These are phyloP conservation scores for Globisporangium mamillatum DNA, from an alignment of 352 stramenopile genomes.

Conservation along the genomic window DNA sequence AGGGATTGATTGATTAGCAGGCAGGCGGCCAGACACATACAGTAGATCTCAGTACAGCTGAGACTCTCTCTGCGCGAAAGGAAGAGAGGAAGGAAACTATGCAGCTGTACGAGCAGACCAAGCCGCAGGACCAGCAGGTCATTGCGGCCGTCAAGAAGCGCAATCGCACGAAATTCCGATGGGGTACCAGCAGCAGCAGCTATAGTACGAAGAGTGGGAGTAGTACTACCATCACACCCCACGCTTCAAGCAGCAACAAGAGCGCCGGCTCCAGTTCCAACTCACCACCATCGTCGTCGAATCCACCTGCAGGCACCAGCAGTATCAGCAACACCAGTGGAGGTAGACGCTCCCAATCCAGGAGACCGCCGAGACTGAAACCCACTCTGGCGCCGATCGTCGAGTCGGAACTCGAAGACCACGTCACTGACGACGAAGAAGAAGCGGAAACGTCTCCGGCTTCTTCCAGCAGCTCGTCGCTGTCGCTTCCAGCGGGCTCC, in stretches of 20 bases:
- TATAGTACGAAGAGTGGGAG: not conserved
- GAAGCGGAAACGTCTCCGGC: not conserved
- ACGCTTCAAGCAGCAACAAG: not conserved
- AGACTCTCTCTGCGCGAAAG: not conserved
- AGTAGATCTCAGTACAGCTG: not conserved
- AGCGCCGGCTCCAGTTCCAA: not conserved
- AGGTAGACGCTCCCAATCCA: not conserved
- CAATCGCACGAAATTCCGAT: slow-evolving; percentile 16
- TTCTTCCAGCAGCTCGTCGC: slow-evolving; percentile 5
- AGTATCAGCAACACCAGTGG: not conserved
- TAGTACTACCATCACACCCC: not conserved
- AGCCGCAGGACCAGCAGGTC: slow-evolving; percentile 16
- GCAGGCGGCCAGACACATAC: not conserved
- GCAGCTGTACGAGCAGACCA: slow-evolving; percentile 18
- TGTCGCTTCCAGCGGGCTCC: not conserved
- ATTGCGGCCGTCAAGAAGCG: slow-evolving; percentile 15
- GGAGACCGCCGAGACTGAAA: not conserved
- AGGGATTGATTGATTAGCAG: not conserved
- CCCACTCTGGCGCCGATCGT: slow-evolving; percentile 8
- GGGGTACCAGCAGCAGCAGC: slow-evolving; percentile 9
- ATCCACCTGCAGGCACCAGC: not conserved
- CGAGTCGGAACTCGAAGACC: slow-evolving; percentile 19
- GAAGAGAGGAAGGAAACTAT: not conserved
- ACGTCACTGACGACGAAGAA: slow-evolving; percentile 7
- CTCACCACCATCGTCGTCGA: not conserved